phyloP scores from a whole-genome alignment of 441 rosid genomes.

The Populus trichocarpa region DNA sequence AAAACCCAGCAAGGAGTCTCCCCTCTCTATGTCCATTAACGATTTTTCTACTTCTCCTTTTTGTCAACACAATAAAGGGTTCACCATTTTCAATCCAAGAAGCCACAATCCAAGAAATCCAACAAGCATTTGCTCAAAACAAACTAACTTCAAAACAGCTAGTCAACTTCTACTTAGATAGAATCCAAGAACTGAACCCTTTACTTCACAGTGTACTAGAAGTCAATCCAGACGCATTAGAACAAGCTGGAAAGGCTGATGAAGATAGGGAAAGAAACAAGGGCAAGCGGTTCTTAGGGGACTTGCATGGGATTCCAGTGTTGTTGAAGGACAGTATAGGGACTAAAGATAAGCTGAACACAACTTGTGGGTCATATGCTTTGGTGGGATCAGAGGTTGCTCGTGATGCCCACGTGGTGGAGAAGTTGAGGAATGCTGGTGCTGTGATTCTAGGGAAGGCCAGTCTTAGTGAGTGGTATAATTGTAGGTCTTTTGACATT shows the following conservation, averaged over 20 bases:
- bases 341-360: constrained; percentile 29
- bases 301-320: constrained; percentile 21
- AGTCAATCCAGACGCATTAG: constrained; percentile 32
- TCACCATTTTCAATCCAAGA: neutral
- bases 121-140: neutral
- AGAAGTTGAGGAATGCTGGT: constrained; percentile 53
- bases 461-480: constrained; percentile 64
- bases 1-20: neutral
- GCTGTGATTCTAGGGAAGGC: constrained; percentile 77
- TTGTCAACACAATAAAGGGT: neutral
- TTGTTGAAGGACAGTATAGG: constrained; percentile 14
- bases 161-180: constrained; percentile 27
- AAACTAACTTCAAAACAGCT: constrained; percentile 18
- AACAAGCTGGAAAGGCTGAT: constrained; percentile 34
- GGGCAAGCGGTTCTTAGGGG: constrained; percentile 9
- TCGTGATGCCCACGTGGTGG: constrained; percentile 61
- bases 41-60: neutral
- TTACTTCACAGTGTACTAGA: constrained; percentile 31
- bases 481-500: constrained; percentile 19
- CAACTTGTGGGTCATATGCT: constrained; percentile 68
- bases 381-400: constrained; percentile 58
- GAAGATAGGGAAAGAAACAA: constrained; percentile 10
- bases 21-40: neutral
- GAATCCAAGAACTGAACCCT: constrained; percentile 29
- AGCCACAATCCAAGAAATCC: neutral